Conservation (phyloP, 495 filamentous ascomycete species). For the Aspergillus carlsbadensis region DNA sequence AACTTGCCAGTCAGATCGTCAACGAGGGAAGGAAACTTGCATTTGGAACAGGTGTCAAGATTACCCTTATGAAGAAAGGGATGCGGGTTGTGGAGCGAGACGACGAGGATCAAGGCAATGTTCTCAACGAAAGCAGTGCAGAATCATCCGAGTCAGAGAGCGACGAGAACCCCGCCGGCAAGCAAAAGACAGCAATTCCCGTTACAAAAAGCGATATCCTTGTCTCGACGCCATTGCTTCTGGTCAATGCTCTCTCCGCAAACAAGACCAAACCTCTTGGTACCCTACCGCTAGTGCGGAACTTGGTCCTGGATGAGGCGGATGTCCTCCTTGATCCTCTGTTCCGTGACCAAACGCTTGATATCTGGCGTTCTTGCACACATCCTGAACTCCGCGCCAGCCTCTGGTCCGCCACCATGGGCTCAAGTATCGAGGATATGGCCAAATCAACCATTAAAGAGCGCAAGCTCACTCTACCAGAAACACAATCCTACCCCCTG, state of each 20-base stretch:
- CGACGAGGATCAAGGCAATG: slow-evolving; percentile 31
- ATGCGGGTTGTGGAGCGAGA: slow-evolving; percentile 61
- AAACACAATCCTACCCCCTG: slow-evolving; percentile 45
- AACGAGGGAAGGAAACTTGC: slow-evolving; percentile 86
- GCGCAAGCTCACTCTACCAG: slow-evolving; percentile 33
- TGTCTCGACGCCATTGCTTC: slow-evolving; percentile 79
- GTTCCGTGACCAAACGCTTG: slow-evolving; percentile 86
- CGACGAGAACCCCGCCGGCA: slow-evolving; percentile 34
- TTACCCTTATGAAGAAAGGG: slow-evolving; percentile 81
- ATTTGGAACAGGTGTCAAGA: slow-evolving; percentile 72
- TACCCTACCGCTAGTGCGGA: slow-evolving; percentile 60
- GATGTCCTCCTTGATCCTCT: slow-evolving; percentile 90
- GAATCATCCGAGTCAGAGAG: slow-evolving; percentile 40
- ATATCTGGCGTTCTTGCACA: slow-evolving; percentile 77
- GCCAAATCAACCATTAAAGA: slow-evolving; percentile 60
- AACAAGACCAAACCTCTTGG: slow-evolving; percentile 40
- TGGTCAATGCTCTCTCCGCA: slow-evolving; percentile 71
- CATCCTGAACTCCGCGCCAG: slow-evolving; percentile 65
- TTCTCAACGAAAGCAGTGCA: slow-evolving; percentile 41
- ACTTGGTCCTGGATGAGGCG: slow-evolving; percentile 86
- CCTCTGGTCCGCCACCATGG: slow-evolving; percentile 97
- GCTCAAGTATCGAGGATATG: slow-evolving; percentile 82
- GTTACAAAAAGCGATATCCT: slow-evolving; percentile 76
- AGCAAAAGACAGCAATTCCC: slow-evolving; percentile 35
- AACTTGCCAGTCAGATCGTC: slow-evolving; percentile 87